Evolutionary conservation across 805 yeast species (phyloP).

Genomic region (Kluyveromyces siamensis): DNA sequence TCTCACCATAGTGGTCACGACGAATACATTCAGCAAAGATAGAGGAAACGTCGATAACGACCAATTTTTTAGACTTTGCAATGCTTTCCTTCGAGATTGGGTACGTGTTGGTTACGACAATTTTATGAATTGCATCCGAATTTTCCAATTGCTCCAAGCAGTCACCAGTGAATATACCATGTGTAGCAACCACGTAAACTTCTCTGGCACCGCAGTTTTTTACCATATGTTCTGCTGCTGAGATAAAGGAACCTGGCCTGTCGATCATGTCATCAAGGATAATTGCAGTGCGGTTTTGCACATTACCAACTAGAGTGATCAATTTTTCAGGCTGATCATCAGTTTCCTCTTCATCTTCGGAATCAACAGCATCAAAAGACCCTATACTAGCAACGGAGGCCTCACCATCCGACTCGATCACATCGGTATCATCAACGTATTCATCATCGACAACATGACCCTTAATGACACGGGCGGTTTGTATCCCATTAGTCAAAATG

Average conservation of each 20-base stretch:
- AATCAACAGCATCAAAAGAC: conserved; percentile 68
- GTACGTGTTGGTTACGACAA: conserved; percentile 93
- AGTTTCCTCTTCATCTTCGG: conserved; percentile 83
- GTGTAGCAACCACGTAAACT: conserved; percentile 89
- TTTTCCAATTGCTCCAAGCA: conserved; percentile 73
- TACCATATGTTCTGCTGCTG: conserved; percentile 96
- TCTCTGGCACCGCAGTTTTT: conserved; percentile 92
- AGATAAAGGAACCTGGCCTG: conserved; percentile 85
- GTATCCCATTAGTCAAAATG: conserved; percentile 69
- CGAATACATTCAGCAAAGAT: conserved; percentile 97
- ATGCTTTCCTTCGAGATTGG: conserved; percentile 66
- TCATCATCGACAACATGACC: conserved; percentile 96
- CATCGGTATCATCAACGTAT: conserved; percentile 23
- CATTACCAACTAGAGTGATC: conserved; percentile 95
- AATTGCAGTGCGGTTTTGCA: conserved; percentile 82
- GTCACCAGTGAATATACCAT: conserved; percentile 85
- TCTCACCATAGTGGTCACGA: conserved; percentile 97
- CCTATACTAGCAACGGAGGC: conserved; percentile 65
- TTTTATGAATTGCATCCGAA: conserved; percentile 77
- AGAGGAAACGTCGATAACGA: conserved; percentile 86
- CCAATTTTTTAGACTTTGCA: conserved; percentile 56
- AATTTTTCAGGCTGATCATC: conserved; percentile 62
- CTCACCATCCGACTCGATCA: conserved; percentile 26
- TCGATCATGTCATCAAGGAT: conserved; percentile 96
- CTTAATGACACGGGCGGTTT: conserved; percentile 90